These are phyloP conservation scores for Oryza meridionalis DNA, from an alignment of 176 grass and related monocot genomes.

Conservation along the genomic window DNA sequence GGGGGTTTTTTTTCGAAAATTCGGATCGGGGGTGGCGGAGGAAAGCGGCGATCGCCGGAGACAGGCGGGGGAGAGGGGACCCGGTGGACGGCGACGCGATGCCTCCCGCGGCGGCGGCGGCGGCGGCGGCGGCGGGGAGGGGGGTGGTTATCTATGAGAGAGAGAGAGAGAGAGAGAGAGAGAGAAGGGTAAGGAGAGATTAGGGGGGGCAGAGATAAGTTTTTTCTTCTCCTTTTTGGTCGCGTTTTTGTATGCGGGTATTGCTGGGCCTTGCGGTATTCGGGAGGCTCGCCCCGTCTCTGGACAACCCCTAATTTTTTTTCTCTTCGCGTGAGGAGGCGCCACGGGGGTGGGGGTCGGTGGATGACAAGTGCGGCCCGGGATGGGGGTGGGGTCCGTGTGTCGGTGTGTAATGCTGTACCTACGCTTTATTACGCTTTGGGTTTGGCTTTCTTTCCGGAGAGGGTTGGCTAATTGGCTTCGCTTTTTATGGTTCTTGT, in stretches of 20 bases:
- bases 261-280: slow-evolving; percentile 13
- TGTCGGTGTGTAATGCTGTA: neutral
- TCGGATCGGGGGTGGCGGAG: slow-evolving; percentile 38
- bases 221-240: slow-evolving; percentile 35
- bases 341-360: neutral
- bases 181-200: slow-evolving; percentile 41
- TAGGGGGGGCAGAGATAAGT: slow-evolving; percentile 62
- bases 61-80: neutral
- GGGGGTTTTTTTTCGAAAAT: slow-evolving; percentile 42
- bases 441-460: neutral
- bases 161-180: neutral
- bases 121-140: slow-evolving; percentile 50
- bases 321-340: slow-evolving; percentile 28
- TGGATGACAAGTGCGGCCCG: neutral
- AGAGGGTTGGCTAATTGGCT: neutral
- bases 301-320: slow-evolving; percentile 41
- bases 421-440: neutral
- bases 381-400: neutral
- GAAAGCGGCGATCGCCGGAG: slow-evolving; percentile 49
- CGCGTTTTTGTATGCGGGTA: slow-evolving; percentile 34
- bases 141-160: slow-evolving; percentile 59
- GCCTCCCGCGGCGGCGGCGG: slow-evolving; percentile 38
- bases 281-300: slow-evolving; percentile 3
- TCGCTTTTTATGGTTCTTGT: too few species aligned
- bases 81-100: neutral